Evolutionary conservation across 1,284 basidiomycete species (phyloP), one percentile per base, ranked within the genome.

Genomic region (Gomphus bonarii): DNA sequence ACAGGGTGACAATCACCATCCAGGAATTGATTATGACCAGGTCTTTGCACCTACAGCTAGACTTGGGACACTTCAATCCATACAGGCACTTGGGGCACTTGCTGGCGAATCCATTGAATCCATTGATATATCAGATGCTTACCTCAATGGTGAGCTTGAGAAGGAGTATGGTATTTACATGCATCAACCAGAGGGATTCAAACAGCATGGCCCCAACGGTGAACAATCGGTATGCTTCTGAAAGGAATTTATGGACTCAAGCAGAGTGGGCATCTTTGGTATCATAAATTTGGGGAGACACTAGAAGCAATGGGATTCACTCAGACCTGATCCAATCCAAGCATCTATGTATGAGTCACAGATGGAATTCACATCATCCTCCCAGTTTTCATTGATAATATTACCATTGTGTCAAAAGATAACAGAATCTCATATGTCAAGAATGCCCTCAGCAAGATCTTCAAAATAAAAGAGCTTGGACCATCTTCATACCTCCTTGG

Each of bases 351-450:
- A 12, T 42, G 25, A 16, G 28, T 7, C 14, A 28, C 2, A 6
- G n/a, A 50, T 4, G 11, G 1, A 10, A n/a, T 18, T 9, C 8
- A 14, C 9, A 33, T 50, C 28, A 20, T 28, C 16, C 18, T 63
- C 22, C 52, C 60, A 22, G 57, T 64, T 31, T 65, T 75, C 59
- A 67, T 67, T 57, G 71, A 74, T 54, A 73, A 75, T 60, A 72
- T 73, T 22, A 62, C 65, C 22, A 71, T 73, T 69, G 73, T 70
- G 49, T 50, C 49, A 38, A n/a, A n/a, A n/a, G n/a, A n/a, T n/a
- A n/a, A n/a, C n/a, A n/a, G n/a, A n/a, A n/a, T n/a, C n/a, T n/a
- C n/a, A n/a, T n/a, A n/a, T n/a, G n/a, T n/a, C n/a, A n/a, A n/a
- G n/a, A n/a, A n/a, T n/a, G n/a, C n/a, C n/a, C n/a, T n/a, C n/a